A percentile compares a stretch with the other conserved stretches of the same genome.
phyloP scores from a whole-genome alignment of 1,284 basidiomycete genomes.

The Papiliotrema laurentii region DNA sequence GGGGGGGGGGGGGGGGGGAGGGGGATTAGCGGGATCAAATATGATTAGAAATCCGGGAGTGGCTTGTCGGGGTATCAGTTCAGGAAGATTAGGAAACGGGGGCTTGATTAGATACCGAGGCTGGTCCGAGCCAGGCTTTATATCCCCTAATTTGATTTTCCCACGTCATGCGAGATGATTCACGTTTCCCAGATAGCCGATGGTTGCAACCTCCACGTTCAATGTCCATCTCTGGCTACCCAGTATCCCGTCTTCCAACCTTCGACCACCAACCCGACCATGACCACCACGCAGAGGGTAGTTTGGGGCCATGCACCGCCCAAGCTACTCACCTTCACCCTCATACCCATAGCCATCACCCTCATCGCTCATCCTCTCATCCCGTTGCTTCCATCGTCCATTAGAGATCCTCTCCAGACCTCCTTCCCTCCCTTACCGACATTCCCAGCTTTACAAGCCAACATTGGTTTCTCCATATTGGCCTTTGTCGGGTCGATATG shows the following conservation, averaged over 20 bases:
- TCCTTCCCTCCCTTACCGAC: constrained; percentile 26
- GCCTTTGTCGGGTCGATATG: constrained; percentile 69
- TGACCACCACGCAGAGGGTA: neutral
- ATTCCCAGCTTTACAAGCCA: constrained; percentile 53
- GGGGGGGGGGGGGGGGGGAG: neutral
- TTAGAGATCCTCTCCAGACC: constrained; percentile 19
- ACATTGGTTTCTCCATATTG: constrained; percentile 72
- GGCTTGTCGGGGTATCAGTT: no score
- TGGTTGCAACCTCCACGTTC: constrained; percentile 1
- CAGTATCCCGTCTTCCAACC: neutral
- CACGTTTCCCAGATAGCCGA: no score
- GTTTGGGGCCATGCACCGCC: constrained; percentile 29
- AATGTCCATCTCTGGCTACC: neutral
- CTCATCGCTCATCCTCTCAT: constrained; percentile 40
- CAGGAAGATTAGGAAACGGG: no score
- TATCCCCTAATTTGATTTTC: no score
- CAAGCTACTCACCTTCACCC: constrained; percentile 26
- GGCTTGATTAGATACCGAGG: no score
- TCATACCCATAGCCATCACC: constrained; percentile 34
- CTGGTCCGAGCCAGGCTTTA: no score
- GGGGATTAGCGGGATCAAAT: neutral
- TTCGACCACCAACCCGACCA: neutral
- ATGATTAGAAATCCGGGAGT: neutral
- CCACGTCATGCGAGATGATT: no score
- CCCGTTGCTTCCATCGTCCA: constrained; percentile 22